Evolutionary conservation across 2,329 filamentous ascomycete genomes (phyloP), one percentile per base, ranked within the genome.

Genomic region (Dactylella cylindrospora): DNA sequence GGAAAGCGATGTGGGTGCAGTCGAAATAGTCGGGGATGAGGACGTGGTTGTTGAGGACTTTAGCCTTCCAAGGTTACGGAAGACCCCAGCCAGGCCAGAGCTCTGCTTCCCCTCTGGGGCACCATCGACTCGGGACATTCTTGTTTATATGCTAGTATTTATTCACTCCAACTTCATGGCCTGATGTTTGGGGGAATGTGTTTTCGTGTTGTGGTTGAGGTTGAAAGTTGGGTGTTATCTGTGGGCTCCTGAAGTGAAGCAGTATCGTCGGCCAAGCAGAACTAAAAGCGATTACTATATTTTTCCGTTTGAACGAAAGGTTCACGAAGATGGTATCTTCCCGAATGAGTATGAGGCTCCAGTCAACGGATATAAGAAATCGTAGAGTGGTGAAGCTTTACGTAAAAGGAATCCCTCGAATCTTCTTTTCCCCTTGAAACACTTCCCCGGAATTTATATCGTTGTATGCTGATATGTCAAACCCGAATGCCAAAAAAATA

Each of bases 121-220:
- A 45, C 43, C 54, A 23, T 64, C 51, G 52, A 52, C 59, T 57
- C 52, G 50, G 51, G 59, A 64, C 59, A 64, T 64, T 38, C 38
- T n/a, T n/a, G n/a, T n/a, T n/a, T n/a, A n/a, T n/a, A n/a, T n/a
- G n/a, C n/a, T n/a, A n/a, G n/a, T n/a, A n/a, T n/a, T n/a, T n/a
- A n/a, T n/a, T n/a, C 33, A 43, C 31, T 40, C 29, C 49, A 47
- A 25, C 29, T 47, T 50, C 57, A 62, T 62, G 39, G 57, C 46
- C 39, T 45, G 36, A 15, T 45, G 13, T 51, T 51, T 46, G 53
- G 53, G n/a, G n/a, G n/a, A n/a, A n/a, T n/a, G n/a, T n/a, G n/a
- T n/a, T n/a, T n/a, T n/a, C n/a, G n/a, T n/a, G n/a, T n/a, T n/a
- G n/a, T n/a, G n/a, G n/a, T n/a, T n/a, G n/a, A n/a, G n/a, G n/a